Base-by-base conservation (phyloP, 768 basidiomycete species). In the Holtermanniella nyarrowii region DNA sequence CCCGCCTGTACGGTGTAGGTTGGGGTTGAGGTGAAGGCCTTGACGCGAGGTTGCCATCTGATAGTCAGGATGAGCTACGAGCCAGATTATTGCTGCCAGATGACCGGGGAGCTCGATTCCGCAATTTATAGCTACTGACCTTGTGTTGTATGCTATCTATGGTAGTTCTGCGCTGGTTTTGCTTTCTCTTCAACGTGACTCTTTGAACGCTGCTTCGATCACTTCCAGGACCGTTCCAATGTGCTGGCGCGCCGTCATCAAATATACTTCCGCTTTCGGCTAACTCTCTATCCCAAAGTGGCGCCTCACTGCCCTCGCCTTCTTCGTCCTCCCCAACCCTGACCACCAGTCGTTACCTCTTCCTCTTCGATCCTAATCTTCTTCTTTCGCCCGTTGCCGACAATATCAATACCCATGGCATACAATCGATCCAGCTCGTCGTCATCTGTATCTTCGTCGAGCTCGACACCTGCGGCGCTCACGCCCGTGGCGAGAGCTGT, bases 11-110 rank as follows among this genome's bases (percentile, higher is more conserved):
- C 31, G 31, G 16, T 37, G 31, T 16, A 37, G 63, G 46, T 71
- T 68, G 2, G 69, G 69, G 58, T 71, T 71, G 24, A 71, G 64
- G 52, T 71, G 69, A 40, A 71, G 65, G 13, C 69, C 59, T 53
- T 67, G 65, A 48, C 64, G 60, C 5, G 64, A 53, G 10, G 31
- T 7, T 7, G 31, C n/a, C n/a, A n/a, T n/a, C n/a, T n/a, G n/a
- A n/a, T n/a, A n/a, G n/a, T n/a, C n/a, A n/a, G n/a, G n/a, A n/a
- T n/a, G n/a, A n/a, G n/a, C n/a, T n/a, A n/a, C n/a, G n/a, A n/a
- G n/a, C n/a, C n/a, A n/a, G n/a, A n/a, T n/a, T n/a, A n/a, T n/a
- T n/a, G n/a, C n/a, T n/a, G n/a, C n/a, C n/a, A n/a, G n/a, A n/a
- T n/a, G n/a, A n/a, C n/a, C n/a, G n/a, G n/a, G n/a, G n/a, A n/a